phyloP scores from a whole-genome alignment of 2,329 filamentous ascomycete genomes.

The Plectosphaerella sp. region DNA sequence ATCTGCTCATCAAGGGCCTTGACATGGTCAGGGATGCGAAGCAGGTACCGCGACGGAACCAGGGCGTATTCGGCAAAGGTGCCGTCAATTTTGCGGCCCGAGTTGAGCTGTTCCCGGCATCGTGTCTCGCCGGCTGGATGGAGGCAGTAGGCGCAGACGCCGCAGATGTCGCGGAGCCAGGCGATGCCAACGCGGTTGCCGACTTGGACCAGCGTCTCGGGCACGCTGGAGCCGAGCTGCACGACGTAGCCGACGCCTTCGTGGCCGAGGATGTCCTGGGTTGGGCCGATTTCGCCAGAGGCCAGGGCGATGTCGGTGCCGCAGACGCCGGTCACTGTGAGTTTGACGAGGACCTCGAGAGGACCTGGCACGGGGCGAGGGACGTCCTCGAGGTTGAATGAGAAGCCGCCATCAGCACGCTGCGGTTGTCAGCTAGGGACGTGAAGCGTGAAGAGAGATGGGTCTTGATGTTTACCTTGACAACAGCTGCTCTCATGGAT shows the following conservation, averaged over 20 bases:
- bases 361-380: constrained; percentile 8
- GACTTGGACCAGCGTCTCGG: constrained; percentile 14
- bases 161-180: constrained; percentile 31
- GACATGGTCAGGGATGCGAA: constrained; percentile 22
- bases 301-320: constrained; percentile 34
- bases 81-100: constrained; percentile 27
- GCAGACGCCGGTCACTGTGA: constrained; percentile 30
- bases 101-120: constrained; percentile 26
- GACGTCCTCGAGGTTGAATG: too few relatives aligned
- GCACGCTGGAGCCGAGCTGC: constrained; percentile 27
- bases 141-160: constrained; percentile 26
- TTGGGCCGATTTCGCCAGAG: constrained; percentile 28
- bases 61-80: constrained; percentile 34
- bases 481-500: too few relatives aligned
- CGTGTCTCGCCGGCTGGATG: constrained; percentile 27
- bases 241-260: constrained; percentile 38
- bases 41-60: constrained; percentile 26
- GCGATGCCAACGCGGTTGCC: constrained; percentile 32
- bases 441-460: too few relatives aligned
- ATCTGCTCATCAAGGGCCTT: constrained; percentile 25
- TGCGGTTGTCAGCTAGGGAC: too few relatives aligned
- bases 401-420: too few relatives aligned
- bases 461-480: too few relatives aligned
- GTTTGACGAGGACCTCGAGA: constrained; percentile 24
- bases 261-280: constrained; percentile 31